Conservation (phyloP, 768 basidiomycete species). For the Mycena pura region DNA sequence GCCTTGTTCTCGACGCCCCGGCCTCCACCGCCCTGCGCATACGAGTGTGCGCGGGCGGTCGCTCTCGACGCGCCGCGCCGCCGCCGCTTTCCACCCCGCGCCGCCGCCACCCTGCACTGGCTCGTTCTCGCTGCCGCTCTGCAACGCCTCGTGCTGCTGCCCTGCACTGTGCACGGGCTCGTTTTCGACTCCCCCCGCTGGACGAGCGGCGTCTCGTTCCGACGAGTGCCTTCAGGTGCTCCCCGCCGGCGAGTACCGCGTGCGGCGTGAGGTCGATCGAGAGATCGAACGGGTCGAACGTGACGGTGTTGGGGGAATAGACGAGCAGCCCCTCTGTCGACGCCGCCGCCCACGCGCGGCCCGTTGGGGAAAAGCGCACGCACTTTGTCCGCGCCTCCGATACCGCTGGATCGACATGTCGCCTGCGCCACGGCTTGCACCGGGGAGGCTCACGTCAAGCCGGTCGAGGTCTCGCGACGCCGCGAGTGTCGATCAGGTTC, state of each 20-base stretch:
- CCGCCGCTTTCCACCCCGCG: too few species aligned
- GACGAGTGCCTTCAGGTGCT: conserved; percentile 90
- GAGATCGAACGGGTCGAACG: conserved; percentile 97
- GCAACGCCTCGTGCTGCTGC: too few species aligned
- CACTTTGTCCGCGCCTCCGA: conserved; percentile 94
- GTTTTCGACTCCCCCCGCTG: too few species aligned
- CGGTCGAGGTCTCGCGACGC: conserved; percentile 92
- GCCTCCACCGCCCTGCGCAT: too few species aligned
- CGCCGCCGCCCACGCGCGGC: conserved; percentile 94
- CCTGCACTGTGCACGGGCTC: too few species aligned
- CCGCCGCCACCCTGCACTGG: too few species aligned
- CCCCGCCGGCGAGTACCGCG: conserved; percentile 74
- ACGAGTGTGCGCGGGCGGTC: too few species aligned
- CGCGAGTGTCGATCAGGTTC: conserved; percentile 82
- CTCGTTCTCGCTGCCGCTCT: too few species aligned
- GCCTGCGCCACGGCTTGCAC: conserved; percentile 75
- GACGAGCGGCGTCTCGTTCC: conserved; percentile 86
- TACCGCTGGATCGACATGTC: conserved; percentile 90
- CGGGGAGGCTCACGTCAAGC: conserved; percentile 82
- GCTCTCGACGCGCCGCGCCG: too few species aligned
- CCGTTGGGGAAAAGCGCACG: conserved; percentile 92
- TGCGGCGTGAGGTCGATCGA: conserved; percentile 95
- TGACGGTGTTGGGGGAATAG: conserved; percentile 85
- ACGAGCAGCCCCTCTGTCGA: conserved; percentile 95
- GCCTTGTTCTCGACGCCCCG: too few species aligned